These are phyloP conservation scores for Heterobasidion irregulare DNA, from an alignment of 1,284 basidiomycete species.

Conservation along the genomic window DNA sequence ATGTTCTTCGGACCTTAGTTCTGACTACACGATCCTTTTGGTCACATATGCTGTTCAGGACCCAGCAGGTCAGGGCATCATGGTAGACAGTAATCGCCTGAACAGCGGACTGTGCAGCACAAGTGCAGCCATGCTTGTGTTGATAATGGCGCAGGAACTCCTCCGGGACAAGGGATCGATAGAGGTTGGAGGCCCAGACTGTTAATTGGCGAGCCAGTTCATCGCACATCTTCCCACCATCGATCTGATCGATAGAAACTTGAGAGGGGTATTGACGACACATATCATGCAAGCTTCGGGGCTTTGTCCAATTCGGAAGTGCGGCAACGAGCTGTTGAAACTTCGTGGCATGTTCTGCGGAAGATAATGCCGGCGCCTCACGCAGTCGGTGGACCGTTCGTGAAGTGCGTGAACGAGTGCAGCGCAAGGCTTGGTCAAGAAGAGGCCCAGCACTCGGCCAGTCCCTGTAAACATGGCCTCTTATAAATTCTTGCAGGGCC, in stretches of 20 bases:
- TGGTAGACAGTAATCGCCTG: neutral
- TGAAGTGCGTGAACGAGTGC: too few relatives aligned
- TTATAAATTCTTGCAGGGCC: too few relatives aligned
- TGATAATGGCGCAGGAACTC: conserved; percentile 8
- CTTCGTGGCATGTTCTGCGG: too few relatives aligned
- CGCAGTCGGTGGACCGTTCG: too few relatives aligned
- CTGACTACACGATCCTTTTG: neutral
- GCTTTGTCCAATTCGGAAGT: too few relatives aligned
- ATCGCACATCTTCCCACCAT: conserved; percentile 11
- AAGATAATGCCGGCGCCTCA: too few relatives aligned
- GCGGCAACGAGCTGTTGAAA: too few relatives aligned
- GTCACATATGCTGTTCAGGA: neutral
- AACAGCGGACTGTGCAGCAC: neutral
- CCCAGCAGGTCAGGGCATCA: neutral
- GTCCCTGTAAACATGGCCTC: too few relatives aligned
- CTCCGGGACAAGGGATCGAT: conserved; percentile 14
- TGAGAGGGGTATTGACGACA: too few relatives aligned
- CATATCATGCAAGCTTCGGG: too few relatives aligned
- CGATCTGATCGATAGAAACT: neutral
- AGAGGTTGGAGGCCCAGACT: conserved; percentile 15
- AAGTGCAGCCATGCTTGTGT: neutral
- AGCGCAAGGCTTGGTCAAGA: too few relatives aligned
- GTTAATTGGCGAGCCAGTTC: conserved; percentile 18
- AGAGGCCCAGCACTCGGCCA: too few relatives aligned
- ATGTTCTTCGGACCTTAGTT: neutral